phyloP scores from a whole-genome alignment of 1,139 yeast genomes.

The Yamadazyma siamensis region DNA sequence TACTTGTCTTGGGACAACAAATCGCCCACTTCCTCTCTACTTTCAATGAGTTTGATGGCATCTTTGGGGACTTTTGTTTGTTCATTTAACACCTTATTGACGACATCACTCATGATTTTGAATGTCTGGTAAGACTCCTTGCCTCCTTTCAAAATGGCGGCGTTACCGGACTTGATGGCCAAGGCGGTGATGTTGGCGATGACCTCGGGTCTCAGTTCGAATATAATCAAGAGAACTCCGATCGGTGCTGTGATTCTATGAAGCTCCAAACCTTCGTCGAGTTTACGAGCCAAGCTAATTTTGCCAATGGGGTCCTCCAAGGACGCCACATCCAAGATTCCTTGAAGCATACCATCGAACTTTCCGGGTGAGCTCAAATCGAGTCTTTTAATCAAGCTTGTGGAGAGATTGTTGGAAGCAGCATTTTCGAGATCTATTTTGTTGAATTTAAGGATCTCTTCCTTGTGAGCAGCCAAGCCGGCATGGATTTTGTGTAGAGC shows the following conservation, averaged over 20 bases:
- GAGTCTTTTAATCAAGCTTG: slow-evolving; percentile 74
- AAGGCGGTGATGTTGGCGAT: slow-evolving; percentile 96
- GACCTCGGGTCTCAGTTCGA: slow-evolving; percentile 97
- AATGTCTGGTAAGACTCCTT: slow-evolving; percentile 87
- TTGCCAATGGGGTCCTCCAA: slow-evolving; percentile 91
- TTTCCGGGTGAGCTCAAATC: slow-evolving; percentile 81
- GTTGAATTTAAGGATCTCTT: slow-evolving; percentile 68
- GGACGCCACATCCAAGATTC: slow-evolving; percentile 84
- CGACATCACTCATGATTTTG: slow-evolving; percentile 71
- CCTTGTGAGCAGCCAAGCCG: slow-evolving; percentile 56
- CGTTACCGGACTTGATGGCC: slow-evolving; percentile 92
- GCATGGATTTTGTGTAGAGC: slow-evolving; percentile 75
- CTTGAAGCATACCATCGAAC: slow-evolving; percentile 91
- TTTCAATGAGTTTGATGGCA: slow-evolving; percentile 82
- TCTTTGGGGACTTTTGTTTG: slow-evolving; percentile 70
- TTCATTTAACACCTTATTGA: slow-evolving; percentile 53
- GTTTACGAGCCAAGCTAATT: slow-evolving; percentile 71
- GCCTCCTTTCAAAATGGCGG: slow-evolving; percentile 97
- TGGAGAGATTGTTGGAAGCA: slow-evolving; percentile 49
- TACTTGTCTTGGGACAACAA: slow-evolving; percentile 80
- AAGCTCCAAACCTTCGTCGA: slow-evolving; percentile 83
- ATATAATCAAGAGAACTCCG: slow-evolving; percentile 88
- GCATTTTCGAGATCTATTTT: slow-evolving; percentile 73
- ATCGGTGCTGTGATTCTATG: slow-evolving; percentile 89
- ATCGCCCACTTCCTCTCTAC: slow-evolving; percentile 86